These are phyloP conservation scores for Euphorbia tirucalli DNA, from an alignment of 345 rosid genomes.

Conservation along the genomic window DNA sequence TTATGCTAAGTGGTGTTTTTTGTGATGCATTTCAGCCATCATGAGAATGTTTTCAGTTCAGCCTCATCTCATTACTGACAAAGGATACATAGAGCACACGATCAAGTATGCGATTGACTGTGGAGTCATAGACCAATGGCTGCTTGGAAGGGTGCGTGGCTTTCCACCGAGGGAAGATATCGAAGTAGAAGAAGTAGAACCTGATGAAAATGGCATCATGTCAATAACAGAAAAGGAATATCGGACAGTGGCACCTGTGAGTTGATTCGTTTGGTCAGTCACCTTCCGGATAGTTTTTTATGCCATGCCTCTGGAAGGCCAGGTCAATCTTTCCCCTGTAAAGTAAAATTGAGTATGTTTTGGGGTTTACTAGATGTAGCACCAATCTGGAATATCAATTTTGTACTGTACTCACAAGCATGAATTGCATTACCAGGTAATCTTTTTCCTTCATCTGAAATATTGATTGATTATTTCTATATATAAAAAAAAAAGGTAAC, in stretches of 20 bases:
- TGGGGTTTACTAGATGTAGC: constrained; percentile 1
- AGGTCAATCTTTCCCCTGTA: constrained; percentile 17
- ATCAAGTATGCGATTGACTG: constrained; percentile 72
- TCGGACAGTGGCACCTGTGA: constrained; percentile 9
- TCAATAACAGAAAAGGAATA: constrained; percentile 65
- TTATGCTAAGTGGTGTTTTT: constrained; percentile 15
- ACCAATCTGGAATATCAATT: constrained; percentile 17
- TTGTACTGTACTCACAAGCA: constrained; percentile 15
- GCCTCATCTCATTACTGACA: constrained; percentile 59
- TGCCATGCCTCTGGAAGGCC: not conserved
- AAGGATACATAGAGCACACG: constrained; percentile 58
- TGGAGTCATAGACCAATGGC: constrained; percentile 87
- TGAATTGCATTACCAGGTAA: not conserved
- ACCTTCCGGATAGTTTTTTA: not conserved
- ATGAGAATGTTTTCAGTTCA: constrained; percentile 83
- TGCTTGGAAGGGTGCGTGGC: constrained; percentile 53
- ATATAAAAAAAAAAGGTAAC: not conserved
- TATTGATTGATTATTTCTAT: not conserved
- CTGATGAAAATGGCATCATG: constrained; percentile 52
- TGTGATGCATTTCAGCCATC: constrained; percentile 49
- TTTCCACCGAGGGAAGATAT: constrained; percentile 68
- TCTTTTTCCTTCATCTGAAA: not conserved
- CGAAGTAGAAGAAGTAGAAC: constrained; percentile 52
- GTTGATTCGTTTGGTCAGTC: not conserved
- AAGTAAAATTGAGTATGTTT: constrained; percentile 16